Base-by-base conservation (phyloP, 2,329 filamentous ascomycete genomes). In the Magnaporthiopsis incrustans region DNA sequence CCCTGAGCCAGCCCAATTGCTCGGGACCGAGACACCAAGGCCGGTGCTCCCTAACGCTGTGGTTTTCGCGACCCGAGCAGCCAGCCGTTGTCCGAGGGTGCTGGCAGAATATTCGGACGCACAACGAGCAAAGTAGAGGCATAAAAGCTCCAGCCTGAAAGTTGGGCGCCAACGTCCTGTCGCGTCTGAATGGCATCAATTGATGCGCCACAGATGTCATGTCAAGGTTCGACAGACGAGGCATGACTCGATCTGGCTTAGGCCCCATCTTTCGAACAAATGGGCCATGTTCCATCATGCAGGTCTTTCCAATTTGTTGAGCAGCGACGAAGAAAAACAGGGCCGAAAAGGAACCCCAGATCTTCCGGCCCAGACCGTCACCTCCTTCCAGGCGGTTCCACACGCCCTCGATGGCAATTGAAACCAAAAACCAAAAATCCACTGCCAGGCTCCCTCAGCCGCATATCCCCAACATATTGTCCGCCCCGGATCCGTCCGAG, bases 391-490 rank as follows among this genome's bases (percentile, higher is more conserved):
- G 38, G 6, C 38, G 38, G 38, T 18, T 18, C 38, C 38, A 44
- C 38, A 44, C 38, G 15, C 38, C 14, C 38, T 44, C 14, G 38
- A 44, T 12, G 33, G 8, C 0, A 4, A 38, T 38, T 38, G 35
- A 38, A 38, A 38, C 35, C 35, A 6, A 6, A 18, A 18, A 44
- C 27, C 3, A 12, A 35, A 35, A 35, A 35, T 12, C 33, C 33
- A 35, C n/a, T n/a, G 33, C 33, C n/a, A n/a, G 33, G 12, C 11
- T 33, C 32, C 32, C 38, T 27, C 18, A 33, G 8, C 71, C 76
- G 76, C 75, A 77, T 71, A 75, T 77, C 76, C 76, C 76, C 76
- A 78, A 78, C 76, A 76, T 71, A 69, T 77, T 77, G 74, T 77
- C 76, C 76, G 75, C 70, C 12, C 53, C 27, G 57, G 25, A 59